Conservation (phyloP, 2,329 filamentous ascomycete species). For the Ceratocystis lukuohia region DNA sequence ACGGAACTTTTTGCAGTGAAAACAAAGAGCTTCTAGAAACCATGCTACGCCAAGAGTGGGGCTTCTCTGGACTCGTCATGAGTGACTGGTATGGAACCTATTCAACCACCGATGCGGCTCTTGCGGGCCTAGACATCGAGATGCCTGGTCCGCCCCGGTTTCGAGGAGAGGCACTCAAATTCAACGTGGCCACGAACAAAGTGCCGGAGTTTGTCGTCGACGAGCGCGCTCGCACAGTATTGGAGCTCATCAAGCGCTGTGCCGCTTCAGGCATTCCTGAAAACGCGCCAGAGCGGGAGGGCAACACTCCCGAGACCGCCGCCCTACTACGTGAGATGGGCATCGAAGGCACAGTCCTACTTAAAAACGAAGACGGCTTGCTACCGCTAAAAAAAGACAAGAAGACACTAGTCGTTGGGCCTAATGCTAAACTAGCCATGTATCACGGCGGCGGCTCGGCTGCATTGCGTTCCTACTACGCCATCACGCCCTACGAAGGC, state of each 20-base stretch:
- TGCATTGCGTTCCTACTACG: conserved; percentile 47
- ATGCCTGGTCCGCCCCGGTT: conserved; percentile 45
- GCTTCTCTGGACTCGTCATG: conserved; percentile 44
- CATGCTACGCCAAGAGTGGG: conserved; percentile 44
- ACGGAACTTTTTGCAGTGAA: conserved; percentile 43
- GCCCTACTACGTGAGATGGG: conserved; percentile 51
- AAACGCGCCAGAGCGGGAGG: conserved; percentile 38
- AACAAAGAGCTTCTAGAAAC: conserved; percentile 37
- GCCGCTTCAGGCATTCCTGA: conserved; percentile 41
- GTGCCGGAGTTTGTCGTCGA: conserved; percentile 42
- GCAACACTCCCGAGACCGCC: conserved; percentile 48
- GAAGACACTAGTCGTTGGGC: conserved; percentile 45
- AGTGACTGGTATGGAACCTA: conserved; percentile 49
- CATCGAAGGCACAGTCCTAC: conserved; percentile 55
- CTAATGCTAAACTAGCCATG: conserved; percentile 42
- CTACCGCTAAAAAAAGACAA: conserved; percentile 52
- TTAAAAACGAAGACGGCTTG: conserved; percentile 55
- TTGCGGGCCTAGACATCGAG: conserved; percentile 44
- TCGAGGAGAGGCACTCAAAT: conserved; percentile 38
- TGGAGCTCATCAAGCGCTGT: conserved; percentile 46
- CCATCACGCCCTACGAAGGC: conserved; percentile 58
- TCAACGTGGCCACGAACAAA: conserved; percentile 43
- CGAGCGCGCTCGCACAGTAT: conserved; percentile 42
- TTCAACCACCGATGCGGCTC: conserved; percentile 36
- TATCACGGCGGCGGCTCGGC: conserved; percentile 55